These are phyloP conservation scores for Stephania cephalantha DNA, from an alignment of 164 flowering plant genomes.

Conservation along the genomic window DNA sequence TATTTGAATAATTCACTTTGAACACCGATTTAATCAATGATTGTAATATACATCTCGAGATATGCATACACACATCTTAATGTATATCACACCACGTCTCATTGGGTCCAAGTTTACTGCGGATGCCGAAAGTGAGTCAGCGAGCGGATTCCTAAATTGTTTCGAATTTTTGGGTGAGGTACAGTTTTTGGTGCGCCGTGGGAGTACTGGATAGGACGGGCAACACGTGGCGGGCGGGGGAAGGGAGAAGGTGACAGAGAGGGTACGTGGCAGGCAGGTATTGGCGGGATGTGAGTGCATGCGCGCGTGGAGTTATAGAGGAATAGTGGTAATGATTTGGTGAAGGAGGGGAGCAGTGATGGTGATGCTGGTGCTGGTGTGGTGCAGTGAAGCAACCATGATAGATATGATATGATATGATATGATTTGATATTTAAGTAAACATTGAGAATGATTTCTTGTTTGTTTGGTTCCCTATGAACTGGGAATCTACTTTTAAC, in stretches of 20 bases:
- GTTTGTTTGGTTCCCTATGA: conserved; percentile 2
- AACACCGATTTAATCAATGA: no score
- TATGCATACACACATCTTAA: no score
- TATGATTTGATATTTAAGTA: background rate
- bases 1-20: no score
- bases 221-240: background rate
- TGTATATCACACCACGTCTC: no score
- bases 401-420: background rate
- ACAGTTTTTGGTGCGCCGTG: background rate
- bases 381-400: conserved; percentile 19
- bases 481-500: background rate
- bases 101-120: no score
- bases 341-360: conserved; percentile 6
- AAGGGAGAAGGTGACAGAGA: background rate
- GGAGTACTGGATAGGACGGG: background rate
- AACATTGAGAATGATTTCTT: background rate
- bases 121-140: no score
- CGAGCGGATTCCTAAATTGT: no score
- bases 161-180: no score
- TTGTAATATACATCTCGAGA: no score
- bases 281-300: conserved; percentile 19
- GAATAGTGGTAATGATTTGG: conserved; percentile 5
- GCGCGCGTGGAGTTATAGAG: conserved; percentile 31
- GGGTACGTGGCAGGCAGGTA: background rate
- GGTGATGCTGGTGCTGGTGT: conserved; percentile 7